phyloP scores from a whole-genome alignment of 2,329 filamentous ascomycete species.

The Fusarium sp. region DNA sequence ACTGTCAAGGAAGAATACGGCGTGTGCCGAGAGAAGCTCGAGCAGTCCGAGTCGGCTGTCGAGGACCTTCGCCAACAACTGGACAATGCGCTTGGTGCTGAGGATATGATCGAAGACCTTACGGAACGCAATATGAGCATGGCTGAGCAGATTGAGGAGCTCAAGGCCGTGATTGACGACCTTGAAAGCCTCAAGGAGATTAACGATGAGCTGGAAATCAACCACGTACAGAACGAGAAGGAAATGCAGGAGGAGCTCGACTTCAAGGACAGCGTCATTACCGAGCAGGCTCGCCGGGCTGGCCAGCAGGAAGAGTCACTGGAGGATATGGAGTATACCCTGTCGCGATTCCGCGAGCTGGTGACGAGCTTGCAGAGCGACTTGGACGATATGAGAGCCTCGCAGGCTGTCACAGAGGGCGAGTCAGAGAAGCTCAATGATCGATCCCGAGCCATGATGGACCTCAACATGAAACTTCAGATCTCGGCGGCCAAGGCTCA shows the following conservation, averaged over 20 bases:
- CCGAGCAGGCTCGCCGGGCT: conserved; percentile 80
- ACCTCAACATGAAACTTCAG: conserved; percentile 94
- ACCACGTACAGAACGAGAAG: conserved; percentile 92
- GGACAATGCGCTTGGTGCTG: conserved; percentile 86
- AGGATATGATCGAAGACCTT: conserved; percentile 94
- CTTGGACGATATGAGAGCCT: conserved; percentile 90
- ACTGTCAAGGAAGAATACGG: conserved; percentile 76
- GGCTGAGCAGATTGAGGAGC: conserved; percentile 83
- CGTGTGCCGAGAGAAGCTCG: conserved; percentile 76
- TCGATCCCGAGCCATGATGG: conserved; percentile 93
- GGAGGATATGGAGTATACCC: conserved; percentile 89
- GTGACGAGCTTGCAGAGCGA: conserved; percentile 87
- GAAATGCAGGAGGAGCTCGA: conserved; percentile 95
- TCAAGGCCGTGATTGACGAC: conserved; percentile 85
- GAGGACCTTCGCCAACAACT: conserved; percentile 92
- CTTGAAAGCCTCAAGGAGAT: conserved; percentile 91
- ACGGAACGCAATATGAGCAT: conserved; percentile 88
- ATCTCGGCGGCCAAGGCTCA: conserved; percentile 91
- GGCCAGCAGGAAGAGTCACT: conserved; percentile 81
- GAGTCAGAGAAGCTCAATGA: conserved; percentile 91
- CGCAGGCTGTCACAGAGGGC: conserved; percentile 90
- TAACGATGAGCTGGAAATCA: conserved; percentile 92
- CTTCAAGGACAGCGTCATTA: conserved; percentile 83
- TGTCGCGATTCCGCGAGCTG: conserved; percentile 88
- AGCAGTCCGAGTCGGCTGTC: conserved; percentile 77